Conservation (phyloP, 1,139 yeast species). For the Candida tropicalis region DNA sequence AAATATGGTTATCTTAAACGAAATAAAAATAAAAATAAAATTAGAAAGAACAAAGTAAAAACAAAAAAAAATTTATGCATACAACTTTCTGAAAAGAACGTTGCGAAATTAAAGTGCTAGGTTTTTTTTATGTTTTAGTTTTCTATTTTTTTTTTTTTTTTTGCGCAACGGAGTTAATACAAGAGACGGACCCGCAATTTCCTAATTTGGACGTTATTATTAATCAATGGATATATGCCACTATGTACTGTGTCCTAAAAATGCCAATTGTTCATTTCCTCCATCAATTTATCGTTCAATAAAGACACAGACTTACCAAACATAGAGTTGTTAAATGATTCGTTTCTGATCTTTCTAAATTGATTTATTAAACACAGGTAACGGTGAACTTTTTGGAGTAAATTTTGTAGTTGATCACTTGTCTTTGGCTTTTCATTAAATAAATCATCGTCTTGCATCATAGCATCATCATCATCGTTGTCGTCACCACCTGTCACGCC, state of each 20-base stretch:
- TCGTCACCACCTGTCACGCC: slow-evolving; percentile 11
- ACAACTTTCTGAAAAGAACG: too few relatives aligned
- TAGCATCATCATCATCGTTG: slow-evolving; percentile 17
- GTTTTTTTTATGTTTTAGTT: too few relatives aligned
- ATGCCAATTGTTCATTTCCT: slow-evolving; percentile 14
- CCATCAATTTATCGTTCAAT: slow-evolving; percentile 17
- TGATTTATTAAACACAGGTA: slow-evolving; percentile 12
- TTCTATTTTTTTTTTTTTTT: too few relatives aligned
- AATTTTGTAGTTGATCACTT: slow-evolving; percentile 11
- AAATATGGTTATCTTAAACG: too few relatives aligned
- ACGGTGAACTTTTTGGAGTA: background rate
- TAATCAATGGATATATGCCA: background rate
- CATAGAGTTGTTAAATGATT: slow-evolving; percentile 6
- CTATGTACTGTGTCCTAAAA: background rate
- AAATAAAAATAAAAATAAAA: background rate
- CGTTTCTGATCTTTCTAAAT: slow-evolving; percentile 11
- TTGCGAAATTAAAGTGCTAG: too few relatives aligned
- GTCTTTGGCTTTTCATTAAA: slow-evolving; percentile 16
- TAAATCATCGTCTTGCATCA: slow-evolving; percentile 16
- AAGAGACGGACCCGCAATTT: background rate
- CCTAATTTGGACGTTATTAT: background rate
- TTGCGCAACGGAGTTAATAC: background rate
- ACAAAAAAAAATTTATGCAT: background rate
- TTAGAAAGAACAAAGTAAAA: background rate
- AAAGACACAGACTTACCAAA: slow-evolving; percentile 14